phyloP scores from a whole-genome alignment of 805 yeast species.

The Zygosaccharomyces gambellarensis region DNA sequence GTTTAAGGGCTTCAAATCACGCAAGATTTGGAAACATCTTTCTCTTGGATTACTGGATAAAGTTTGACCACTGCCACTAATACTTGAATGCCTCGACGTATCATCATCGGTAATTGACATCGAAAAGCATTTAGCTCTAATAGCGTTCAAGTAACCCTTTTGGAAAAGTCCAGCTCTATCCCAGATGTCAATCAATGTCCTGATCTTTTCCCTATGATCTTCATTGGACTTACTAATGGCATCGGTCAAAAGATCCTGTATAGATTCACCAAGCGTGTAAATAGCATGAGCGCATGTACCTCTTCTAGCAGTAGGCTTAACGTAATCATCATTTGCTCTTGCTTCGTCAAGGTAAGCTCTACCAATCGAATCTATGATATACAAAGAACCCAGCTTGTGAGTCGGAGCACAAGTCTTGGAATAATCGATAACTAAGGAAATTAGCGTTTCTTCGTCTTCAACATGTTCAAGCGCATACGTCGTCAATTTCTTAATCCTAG shows the following conservation, averaged over 20 bases:
- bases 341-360: constrained; percentile 80
- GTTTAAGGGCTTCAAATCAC: constrained; percentile 19
- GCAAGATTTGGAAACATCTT: constrained; percentile 30
- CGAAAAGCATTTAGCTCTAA: constrained; percentile 54
- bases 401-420: constrained; percentile 69
- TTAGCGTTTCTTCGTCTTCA: constrained; percentile 31
- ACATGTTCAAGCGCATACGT: constrained; percentile 71
- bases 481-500: constrained; percentile 83
- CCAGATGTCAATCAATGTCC: constrained; percentile 90
- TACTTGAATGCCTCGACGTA: constrained; percentile 65
- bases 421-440: constrained; percentile 35
- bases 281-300: constrained; percentile 77
- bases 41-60: constrained; percentile 39
- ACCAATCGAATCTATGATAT: constrained; percentile 87
- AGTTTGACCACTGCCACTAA: constrained; percentile 38
- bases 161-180: constrained; percentile 75
- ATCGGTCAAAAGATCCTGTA: constrained; percentile 60
- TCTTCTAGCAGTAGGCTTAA: constrained; percentile 48
- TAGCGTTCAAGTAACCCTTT: constrained; percentile 47
- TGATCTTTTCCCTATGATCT: constrained; percentile 66
- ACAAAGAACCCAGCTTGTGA: constrained; percentile 86
- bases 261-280: constrained; percentile 55
- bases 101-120: constrained; percentile 23
- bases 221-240: constrained; percentile 51
- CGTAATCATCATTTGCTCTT: constrained; percentile 46